Evolutionary conservation across 108 stramenopile genomes (phyloP), one percentile per base, ranked within the genome.

Genomic region (Schizochytrium sp.): DNA sequence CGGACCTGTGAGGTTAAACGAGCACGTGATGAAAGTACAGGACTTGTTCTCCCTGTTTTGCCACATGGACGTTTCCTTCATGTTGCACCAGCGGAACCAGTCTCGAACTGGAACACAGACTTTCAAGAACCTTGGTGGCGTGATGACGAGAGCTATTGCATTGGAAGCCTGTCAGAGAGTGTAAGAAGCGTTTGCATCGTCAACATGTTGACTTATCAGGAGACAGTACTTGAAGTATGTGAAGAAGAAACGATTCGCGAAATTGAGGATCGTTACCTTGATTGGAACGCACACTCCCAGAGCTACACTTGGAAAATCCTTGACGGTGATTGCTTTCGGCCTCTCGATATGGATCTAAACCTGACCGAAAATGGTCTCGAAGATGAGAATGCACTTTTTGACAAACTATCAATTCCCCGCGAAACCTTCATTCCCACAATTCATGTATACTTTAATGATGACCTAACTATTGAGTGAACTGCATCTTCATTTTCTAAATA

Each of bases 231-330:
- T 59, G 57, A 91, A 57, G 91, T 93, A 17, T 91, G 93, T 45
- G 61, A 91, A 44, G 94, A 94, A 87, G 94, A 94, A 72, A 93
- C 93, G 38, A 60, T 94, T 47, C 87, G 47, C 4, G 93, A 93
- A 8, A 93, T 94, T 17, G 58, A 90, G 72, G 92, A 93, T 47
- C 92, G 94, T 19, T 94, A 93, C 89, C 12, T 92, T 47, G 94
- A 92, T 28, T 92, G 88, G 61, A 94, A 94, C 88, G 90, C 92
- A 28, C 93, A 94, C 72, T 93, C 94, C 41, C 72, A 19, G 28
- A 94, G 93, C 89, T 94, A 94, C 92, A 94, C 94, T 1, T 94
- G 94, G 94, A 94, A 94, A 73, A 72, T 88, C 19, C 91, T 94
- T 5, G 88, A 76, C 46, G 72, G 56, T 8, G 92, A 90, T 42